These are phyloP conservation scores for Porcisia hertigi DNA, from an alignment of 208 protist species.

Conservation along the genomic window DNA sequence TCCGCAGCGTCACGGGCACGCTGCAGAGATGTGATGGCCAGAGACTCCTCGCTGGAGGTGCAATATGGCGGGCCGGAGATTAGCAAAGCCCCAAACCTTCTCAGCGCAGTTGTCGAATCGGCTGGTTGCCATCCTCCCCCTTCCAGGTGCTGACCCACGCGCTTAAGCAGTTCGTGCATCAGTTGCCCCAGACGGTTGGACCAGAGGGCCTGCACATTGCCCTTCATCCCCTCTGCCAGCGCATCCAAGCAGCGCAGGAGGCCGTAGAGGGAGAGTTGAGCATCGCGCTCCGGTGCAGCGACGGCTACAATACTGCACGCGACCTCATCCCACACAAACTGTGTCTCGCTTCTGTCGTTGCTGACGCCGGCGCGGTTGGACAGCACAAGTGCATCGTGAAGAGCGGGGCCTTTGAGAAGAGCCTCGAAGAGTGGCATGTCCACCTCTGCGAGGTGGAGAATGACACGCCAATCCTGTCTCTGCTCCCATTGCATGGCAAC, in stretches of 20 bases:
- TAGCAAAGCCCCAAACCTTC: conserved; percentile 1
- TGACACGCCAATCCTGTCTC: conserved; percentile 15
- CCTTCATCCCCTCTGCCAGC: conserved; percentile 13
- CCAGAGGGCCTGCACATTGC: conserved; percentile 6
- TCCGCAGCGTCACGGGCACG: not conserved
- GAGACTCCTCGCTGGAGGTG: not conserved
- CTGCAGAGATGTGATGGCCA: not conserved
- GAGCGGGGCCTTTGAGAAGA: conserved; percentile 2
- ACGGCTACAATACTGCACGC: not conserved
- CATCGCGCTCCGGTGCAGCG: not conserved
- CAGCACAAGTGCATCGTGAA: conserved; percentile 5
- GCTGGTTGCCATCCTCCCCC: not conserved
- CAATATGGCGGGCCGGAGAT: not conserved
- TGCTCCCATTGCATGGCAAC: not conserved
- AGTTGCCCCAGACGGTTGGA: conserved; percentile 2
- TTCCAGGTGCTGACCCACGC: not conserved
- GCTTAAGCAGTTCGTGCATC: conserved; percentile 6
- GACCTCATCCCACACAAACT: conserved; percentile 18
- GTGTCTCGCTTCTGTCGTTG: not conserved
- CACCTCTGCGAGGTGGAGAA: conserved; percentile 16
- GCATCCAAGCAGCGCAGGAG: conserved; percentile 23
- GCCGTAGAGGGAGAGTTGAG: conserved; percentile 12
- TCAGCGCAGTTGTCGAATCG: conserved; percentile 3
- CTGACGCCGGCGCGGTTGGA: not conserved
- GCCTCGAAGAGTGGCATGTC: conserved; percentile 15